Percentiles rank a stretch among this genome's conserved stretches.
phyloP scores from a whole-genome alignment of 1,284 basidiomycete genomes.

The Cryptococcus sp. region DNA sequence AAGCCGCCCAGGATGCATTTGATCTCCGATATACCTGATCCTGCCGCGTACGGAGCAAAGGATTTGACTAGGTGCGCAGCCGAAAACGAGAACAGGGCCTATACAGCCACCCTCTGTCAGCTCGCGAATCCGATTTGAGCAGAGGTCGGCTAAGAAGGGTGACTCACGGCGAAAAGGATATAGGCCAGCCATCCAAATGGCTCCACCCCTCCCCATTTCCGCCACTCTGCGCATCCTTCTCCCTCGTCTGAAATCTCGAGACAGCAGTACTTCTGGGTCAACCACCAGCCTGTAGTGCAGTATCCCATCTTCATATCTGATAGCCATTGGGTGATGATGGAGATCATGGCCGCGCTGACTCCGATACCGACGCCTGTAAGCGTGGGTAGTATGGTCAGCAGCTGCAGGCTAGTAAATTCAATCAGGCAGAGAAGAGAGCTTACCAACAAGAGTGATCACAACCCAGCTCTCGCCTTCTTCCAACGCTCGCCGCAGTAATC shows the following conservation, averaged over 20 bases:
- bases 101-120: not conserved
- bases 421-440: slow-evolving; percentile 46
- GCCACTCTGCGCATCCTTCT: slow-evolving; percentile 88
- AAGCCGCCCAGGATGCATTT: slow-evolving; percentile 98
- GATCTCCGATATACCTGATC: slow-evolving; percentile 98
- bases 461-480: slow-evolving; percentile 67
- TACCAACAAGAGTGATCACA: slow-evolving; percentile 81
- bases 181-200: slow-evolving; percentile 82
- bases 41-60: slow-evolving; percentile 93
- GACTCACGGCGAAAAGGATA: slow-evolving; percentile 79
- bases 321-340: slow-evolving; percentile 96
- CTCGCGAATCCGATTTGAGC: not conserved
- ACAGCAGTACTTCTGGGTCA: slow-evolving; percentile 97
- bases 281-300: slow-evolving; percentile 96
- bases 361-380: slow-evolving; percentile 84
- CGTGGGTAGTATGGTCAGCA: not conserved
- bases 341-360: slow-evolving; percentile 88
- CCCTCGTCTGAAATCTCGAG: slow-evolving; percentile 72
- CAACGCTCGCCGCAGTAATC: slow-evolving; percentile 60
- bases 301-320: slow-evolving; percentile 97
- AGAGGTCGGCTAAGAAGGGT: not conserved
- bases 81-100: slow-evolving; percentile 77
- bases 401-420: not conserved
- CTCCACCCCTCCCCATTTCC: slow-evolving; percentile 79
- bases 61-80: slow-evolving; percentile 85